phyloP scores from a whole-genome alignment of 2,329 filamentous ascomycete species.

The Fusarium subglutinans region DNA sequence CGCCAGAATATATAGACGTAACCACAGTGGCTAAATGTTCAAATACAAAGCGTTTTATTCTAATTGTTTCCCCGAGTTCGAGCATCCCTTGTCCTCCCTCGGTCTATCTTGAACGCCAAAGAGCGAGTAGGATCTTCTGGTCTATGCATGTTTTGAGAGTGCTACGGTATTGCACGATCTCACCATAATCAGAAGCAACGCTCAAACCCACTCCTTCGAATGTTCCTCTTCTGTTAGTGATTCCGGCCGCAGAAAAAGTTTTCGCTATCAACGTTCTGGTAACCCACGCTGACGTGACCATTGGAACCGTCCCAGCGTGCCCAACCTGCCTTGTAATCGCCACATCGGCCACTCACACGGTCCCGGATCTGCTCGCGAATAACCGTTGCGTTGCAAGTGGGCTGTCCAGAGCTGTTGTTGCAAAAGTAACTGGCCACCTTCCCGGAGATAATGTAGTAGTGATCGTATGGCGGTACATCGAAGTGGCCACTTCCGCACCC shows the following conservation, averaged over 20 bases:
- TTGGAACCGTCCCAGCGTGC: background rate
- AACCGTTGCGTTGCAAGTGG: background rate
- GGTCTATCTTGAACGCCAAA: background rate
- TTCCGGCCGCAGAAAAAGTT: background rate
- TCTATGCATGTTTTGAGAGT: background rate
- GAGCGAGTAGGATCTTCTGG: background rate
- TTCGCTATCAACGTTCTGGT: background rate
- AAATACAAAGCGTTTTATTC: background rate
- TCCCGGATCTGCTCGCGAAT: background rate
- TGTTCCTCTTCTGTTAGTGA: background rate
- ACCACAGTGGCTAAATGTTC: background rate
- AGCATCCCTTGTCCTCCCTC: background rate
- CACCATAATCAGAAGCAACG: background rate
- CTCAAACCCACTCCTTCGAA: too few species aligned
- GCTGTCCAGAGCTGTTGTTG: background rate
- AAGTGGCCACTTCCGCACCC: background rate
- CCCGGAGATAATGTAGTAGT: background rate
- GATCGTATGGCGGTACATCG: background rate
- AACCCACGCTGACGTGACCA: background rate
- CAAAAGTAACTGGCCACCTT: background rate
- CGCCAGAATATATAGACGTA: background rate
- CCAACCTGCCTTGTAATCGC: background rate
- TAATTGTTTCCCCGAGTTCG: background rate
- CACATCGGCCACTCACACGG: background rate
- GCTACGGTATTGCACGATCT: background rate